Base-by-base conservation (phyloP, 164 flowering plant species). In the Dillenia turbinata region DNA sequence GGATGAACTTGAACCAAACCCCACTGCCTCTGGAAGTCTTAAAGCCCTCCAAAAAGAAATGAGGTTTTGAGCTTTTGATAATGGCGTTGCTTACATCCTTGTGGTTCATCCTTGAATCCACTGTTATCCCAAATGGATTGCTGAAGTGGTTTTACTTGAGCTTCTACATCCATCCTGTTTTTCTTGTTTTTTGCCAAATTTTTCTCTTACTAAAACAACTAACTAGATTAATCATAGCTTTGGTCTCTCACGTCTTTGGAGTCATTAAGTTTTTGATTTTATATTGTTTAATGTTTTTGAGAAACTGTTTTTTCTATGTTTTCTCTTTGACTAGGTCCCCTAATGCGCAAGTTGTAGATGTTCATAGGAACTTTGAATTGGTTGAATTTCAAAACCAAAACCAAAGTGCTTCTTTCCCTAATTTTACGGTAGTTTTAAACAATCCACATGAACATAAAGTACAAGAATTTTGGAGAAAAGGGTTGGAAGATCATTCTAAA, bases 111-210 rank as follows among this genome's bases (percentile, higher is more conserved):
- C 47, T 76, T 48, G 84, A 83, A 48, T 48, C 59, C 13, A 9
- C 66, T 49, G 48, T 83, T 14, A 75, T 81, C 66, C 90, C 79
- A 33, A 55, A 73, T 56, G 86, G 83, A 52, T 72, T 66, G 43
- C 49, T 9, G 57, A 81, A 81, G 70, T 83, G 83, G 85, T 69
- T 66, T 69, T 71, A 63, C 58, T 65, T 85, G 64, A 75, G 81
- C 63, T 73, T 77, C 76, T 81, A 73, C 68, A 73, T 83, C 66
- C 78, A 79, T 69, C 87, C 83, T 2, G 4, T 68, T 49, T 47
- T 81, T 9, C 82, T 83, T 40, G 1, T 71, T 24, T n/a, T 73
- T 51, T 78, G 80, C 65, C 86, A 70, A 56, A 26, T 78, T 44
- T 71, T 71, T 63, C 52, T 83, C 13, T 85, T 81, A 78, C 53